phyloP scores from a whole-genome alignment of 164 flowering plant species.

The Aristolochia fimbriata region DNA sequence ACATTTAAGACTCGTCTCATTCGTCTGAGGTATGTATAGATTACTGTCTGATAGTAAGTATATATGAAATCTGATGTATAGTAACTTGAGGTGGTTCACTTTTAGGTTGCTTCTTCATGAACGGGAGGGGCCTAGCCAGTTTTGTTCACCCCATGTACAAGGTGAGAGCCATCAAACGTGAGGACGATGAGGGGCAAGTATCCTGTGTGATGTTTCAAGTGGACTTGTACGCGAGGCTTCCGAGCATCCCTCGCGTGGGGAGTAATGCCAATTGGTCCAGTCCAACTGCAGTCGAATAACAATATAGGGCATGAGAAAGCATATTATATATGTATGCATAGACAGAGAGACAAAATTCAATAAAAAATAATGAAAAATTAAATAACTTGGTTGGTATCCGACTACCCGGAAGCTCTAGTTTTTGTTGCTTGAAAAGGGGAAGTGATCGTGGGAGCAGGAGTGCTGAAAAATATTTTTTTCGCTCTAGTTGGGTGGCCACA shows the following conservation, averaged over 20 bases:
- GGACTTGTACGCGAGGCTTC: not conserved
- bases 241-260: not conserved
- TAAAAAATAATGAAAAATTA: no score
- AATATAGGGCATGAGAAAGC: not conserved
- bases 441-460: no score
- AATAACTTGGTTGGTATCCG: no score
- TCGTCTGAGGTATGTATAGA: no score
- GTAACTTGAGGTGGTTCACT: not conserved
- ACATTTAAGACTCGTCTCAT: no score
- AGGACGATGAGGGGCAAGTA: not conserved
- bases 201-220: not conserved
- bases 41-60: no score
- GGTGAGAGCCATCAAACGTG: not conserved
- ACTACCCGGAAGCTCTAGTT: no score
- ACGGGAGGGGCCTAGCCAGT: not conserved
- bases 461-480: no score
- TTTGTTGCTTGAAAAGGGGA: no score
- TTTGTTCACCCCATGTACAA: slow-evolving; percentile 1
- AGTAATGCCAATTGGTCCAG: slow-evolving; percentile 1
- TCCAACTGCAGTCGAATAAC: not conserved
- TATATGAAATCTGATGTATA: no score
- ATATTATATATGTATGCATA: not conserved
- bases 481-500: no score
- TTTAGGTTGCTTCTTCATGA: slow-evolving; percentile 1
- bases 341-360: no score